These are phyloP conservation scores for Pythium insidiosum DNA, from an alignment of 352 stramenopile species.

Conservation along the genomic window DNA sequence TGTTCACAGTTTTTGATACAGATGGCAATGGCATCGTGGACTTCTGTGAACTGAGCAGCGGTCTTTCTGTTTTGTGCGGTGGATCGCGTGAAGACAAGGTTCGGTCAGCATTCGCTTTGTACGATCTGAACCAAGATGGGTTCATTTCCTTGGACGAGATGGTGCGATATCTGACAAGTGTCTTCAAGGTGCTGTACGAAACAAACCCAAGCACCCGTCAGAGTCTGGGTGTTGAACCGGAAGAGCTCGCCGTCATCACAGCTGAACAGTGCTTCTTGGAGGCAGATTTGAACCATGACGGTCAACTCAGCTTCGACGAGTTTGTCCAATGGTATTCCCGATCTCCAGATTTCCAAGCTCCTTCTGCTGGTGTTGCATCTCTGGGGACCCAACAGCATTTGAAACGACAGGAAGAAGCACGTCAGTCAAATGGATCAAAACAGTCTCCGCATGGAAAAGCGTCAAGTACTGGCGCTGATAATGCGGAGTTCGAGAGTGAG, in stretches of 20 bases:
- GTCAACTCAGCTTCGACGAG: conserved; percentile 80
- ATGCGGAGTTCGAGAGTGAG: too few relatives aligned
- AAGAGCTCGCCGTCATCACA: conserved; percentile 70
- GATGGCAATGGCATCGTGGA: conserved; percentile 73
- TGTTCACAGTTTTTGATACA: conserved; percentile 79
- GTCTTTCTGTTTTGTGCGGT: conserved; percentile 74
- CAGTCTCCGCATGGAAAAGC: too few relatives aligned
- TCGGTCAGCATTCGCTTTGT: too few relatives aligned
- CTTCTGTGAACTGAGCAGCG: conserved; percentile 77
- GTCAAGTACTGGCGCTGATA: too few relatives aligned
- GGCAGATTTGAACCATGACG: conserved; percentile 73
- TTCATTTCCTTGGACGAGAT: conserved; percentile 85
- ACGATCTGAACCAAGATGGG: conserved; percentile 81
- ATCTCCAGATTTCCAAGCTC: conserved; percentile 32
- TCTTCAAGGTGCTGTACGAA: conserved; percentile 86
- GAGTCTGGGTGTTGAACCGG: conserved; percentile 47
- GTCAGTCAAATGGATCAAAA: too few relatives aligned
- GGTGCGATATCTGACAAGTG: conserved; percentile 70
- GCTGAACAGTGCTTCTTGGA: conserved; percentile 82
- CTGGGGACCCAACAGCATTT: conserved; percentile 7
- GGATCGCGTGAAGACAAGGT: conserved; percentile 74
- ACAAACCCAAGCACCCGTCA: conserved; percentile 51
- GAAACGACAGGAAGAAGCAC: too few relatives aligned
- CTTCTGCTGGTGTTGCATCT: conserved; percentile 21
- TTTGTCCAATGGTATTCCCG: conserved; percentile 83